Conservation (phyloP, 164 flowering plant genomes). For the grape (Vitis vinifera) region ASM3070453v1 NC_081814.1:19280001-19280500, state of each 20-base stretch:
- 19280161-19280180: too few species aligned
- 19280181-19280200: too few species aligned
- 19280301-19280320: too few species aligned
- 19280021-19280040: not conserved
- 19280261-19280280: too few species aligned
- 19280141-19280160: not conserved
- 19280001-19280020: too few species aligned
- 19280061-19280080: not conserved
- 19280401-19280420: not conserved
- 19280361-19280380: too few species aligned
- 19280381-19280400: not conserved
- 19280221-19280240: too few species aligned
- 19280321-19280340: too few species aligned
- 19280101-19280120: not conserved
- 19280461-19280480: not conserved
- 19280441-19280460: not conserved
- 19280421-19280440: not conserved
- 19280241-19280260: too few species aligned
- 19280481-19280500: slow-evolving; percentile 1
- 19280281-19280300: too few species aligned
- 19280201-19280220: too few species aligned
- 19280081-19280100: not conserved
- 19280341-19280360: too few species aligned
- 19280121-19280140: not conserved
- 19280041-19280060: not conserved